Base-by-base conservation (phyloP, 768 basidiomycete species). In the Leucocoprinus leucothites region DNA sequence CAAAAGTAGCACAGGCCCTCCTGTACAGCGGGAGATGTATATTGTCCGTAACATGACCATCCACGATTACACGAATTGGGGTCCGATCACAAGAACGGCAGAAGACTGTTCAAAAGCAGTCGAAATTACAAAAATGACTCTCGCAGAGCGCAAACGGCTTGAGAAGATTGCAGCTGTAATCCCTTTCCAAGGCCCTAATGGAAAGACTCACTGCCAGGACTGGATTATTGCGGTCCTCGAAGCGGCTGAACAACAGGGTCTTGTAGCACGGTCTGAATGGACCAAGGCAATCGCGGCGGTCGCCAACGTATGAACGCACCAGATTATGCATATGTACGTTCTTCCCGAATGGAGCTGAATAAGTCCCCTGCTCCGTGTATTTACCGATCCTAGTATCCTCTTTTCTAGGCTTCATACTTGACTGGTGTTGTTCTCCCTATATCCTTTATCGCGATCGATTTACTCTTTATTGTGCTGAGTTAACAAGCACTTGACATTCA, bases 41-140 rank as follows among this genome's bases (percentile, higher is more conserved):
- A 35, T 55, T 36, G 22, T 48, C 31, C 53, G 53, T 18, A 55
- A 55, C 31, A 31, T 31, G 31, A 31, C 31, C 19, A 43, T 53
- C 38, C 45, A 48, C 18, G 53, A 55, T 22, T 55, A 38, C 46
- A 55, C 48, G 46, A 55, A 48, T 9, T 55, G 53, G 53, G 53
- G 53, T 31, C 53, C 53, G 9, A 55, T 55, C 25, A 55, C 53
- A 9, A 47, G 40, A 55, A 55, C 53, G 3, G 53, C 53, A 26
- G 53, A 55, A 14, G 53, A 55, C 4, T 55, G 26, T 14, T 47
- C 53, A 7, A 47, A 34, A 28, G 53, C 53, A 1, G 53, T 55
- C 46, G 53, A 55, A 55, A 47, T 55, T 36, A 55, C 53, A 31
- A 47, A 48, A 41, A 55, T 55, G 53, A 26, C 53, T 4, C 45